phyloP scores from a whole-genome alignment of 2,329 filamentous ascomycete genomes.

The Apiospora malaysiana region DNA sequence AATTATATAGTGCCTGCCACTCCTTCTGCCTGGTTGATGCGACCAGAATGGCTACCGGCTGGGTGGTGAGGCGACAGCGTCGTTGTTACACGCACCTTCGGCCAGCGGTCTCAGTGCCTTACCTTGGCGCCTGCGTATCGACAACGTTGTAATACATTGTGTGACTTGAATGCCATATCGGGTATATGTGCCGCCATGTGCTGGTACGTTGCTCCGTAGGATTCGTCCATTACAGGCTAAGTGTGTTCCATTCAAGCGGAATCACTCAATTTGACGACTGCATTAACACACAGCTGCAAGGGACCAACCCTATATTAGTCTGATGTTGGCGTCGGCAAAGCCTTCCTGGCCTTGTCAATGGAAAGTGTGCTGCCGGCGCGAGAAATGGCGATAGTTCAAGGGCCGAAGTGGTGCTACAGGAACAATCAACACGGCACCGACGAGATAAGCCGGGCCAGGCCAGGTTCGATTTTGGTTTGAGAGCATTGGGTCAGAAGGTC shows the following conservation, averaged over 20 bases:
- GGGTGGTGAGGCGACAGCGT: neutral
- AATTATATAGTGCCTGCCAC: neutral
- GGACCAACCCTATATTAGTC: neutral
- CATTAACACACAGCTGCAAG: neutral
- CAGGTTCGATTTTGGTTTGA: neutral
- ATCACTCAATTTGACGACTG: neutral
- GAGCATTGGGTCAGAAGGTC: neutral
- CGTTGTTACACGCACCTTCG: neutral
- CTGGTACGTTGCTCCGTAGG: neutral
- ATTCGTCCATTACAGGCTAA: constrained; percentile 12
- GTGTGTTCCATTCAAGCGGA: neutral
- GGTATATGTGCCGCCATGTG: neutral
- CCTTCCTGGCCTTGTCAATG: neutral
- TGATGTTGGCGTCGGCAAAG: neutral
- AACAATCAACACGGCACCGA: neutral
- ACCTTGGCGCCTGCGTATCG: constrained; percentile 9
- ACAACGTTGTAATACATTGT: neutral
- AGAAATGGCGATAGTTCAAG: constrained; percentile 4
- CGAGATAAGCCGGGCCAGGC: neutral
- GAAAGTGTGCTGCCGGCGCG: neutral
- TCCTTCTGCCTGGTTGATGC: neutral
- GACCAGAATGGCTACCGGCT: neutral
- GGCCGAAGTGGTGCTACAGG: constrained; percentile 3
- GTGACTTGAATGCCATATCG: neutral
- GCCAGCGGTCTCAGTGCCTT: constrained; percentile 3